Conservation (phyloP, 768 basidiomycete species). For the Collybia sordida region DNA sequence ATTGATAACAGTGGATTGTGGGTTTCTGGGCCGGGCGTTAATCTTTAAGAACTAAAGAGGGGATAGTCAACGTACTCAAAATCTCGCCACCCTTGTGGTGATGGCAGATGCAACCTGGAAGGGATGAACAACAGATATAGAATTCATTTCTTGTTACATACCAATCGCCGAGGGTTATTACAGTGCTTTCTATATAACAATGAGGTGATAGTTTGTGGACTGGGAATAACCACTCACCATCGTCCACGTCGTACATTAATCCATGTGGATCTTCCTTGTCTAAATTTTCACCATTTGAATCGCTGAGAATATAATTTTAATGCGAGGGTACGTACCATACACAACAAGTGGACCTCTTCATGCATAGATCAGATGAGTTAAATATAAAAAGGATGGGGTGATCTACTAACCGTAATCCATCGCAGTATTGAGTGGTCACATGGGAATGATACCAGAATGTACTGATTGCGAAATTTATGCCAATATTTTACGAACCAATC, state of each 20-base stretch:
- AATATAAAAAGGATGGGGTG: slow-evolving; percentile 30
- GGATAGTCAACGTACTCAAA: not conserved
- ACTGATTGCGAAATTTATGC: slow-evolving; percentile 28
- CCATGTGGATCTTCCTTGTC: slow-evolving; percentile 18
- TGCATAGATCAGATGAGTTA: too few species aligned
- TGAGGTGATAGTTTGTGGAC: too few species aligned
- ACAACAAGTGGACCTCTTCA: too few species aligned
- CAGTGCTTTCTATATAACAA: not conserved
- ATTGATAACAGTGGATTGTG: slow-evolving; percentile 26
- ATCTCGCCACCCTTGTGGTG: not conserved
- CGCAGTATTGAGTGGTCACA: slow-evolving; percentile 50
- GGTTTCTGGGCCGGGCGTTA: too few species aligned
- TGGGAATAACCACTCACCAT: not conserved
- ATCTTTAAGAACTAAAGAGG: slow-evolving; percentile 3
- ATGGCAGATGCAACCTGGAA: not conserved
- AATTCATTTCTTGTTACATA: not conserved
- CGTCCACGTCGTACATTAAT: not conserved
- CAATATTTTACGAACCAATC: too few species aligned
- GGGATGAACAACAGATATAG: not conserved
- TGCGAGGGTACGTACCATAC: too few species aligned
- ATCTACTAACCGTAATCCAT: slow-evolving; percentile 47
- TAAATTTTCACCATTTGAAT: too few species aligned
- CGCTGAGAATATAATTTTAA: too few species aligned
- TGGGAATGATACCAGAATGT: slow-evolving; percentile 22
- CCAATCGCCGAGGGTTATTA: slow-evolving; percentile 3